Evolutionary conservation across 441 rosid species (phyloP).

Genomic region (Pelargonium fulgidum): DNA sequence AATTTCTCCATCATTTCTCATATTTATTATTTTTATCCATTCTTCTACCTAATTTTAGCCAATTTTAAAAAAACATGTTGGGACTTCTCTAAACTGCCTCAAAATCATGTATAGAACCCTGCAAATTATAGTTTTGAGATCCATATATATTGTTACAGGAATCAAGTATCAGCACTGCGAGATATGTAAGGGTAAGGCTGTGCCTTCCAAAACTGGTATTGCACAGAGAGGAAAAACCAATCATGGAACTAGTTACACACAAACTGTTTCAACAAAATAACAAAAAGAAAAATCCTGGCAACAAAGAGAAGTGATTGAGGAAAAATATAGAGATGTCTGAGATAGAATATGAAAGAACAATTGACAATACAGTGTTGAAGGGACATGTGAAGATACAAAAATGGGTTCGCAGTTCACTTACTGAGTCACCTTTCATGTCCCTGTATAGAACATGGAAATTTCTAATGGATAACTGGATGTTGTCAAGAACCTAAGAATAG

Average conservation of each 20-base stretch:
- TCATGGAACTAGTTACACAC: background rate
- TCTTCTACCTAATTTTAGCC: background rate
- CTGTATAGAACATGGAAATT: constrained; percentile 66
- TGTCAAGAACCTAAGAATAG: constrained; percentile 62
- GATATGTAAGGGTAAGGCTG: background rate
- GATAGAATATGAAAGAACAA: constrained; percentile 11
- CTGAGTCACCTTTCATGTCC: constrained; percentile 43
- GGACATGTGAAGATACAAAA: constrained; percentile 9
- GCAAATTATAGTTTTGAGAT: background rate
- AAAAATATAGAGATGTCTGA: background rate
- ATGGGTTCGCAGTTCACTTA: constrained; percentile 31
- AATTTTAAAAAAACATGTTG: background rate
- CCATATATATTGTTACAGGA: background rate
- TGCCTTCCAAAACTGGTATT: background rate
- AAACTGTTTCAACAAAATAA: background rate
- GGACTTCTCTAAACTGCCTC: constrained; percentile 3
- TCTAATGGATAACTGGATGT: constrained; percentile 73
- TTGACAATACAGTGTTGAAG: constrained; percentile 3
- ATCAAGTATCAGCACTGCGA: background rate
- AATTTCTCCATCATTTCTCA: background rate
- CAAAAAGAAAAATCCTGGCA: background rate
- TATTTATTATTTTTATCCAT: background rate
- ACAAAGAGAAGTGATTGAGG: background rate
- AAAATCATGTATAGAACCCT: background rate
- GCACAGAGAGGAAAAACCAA: background rate